Evolutionary conservation across 352 stramenopile genomes (phyloP), one percentile per base, ranked within the genome.

Genomic region (Phytophthora cactorum): DNA sequence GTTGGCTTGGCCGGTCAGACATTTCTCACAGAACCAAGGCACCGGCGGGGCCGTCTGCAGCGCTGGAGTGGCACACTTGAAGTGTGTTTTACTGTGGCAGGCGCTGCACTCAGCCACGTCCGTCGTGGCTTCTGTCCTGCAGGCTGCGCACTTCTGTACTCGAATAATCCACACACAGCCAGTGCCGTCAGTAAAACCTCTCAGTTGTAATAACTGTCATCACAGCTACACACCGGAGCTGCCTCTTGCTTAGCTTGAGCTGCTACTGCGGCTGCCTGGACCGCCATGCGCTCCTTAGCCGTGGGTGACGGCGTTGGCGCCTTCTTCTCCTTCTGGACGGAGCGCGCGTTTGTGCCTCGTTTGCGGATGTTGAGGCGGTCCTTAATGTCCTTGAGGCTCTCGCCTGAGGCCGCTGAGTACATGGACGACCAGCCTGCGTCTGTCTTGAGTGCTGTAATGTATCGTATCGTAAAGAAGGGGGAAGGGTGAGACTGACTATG

Each of bases 371-470:
- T 91, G 10, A 90, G 62, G 4, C 80, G 75, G 57, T 93, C 85
- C 49, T 90, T 90, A 32, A 93, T 89, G 52, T 93, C 85, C 49
- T 93, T 93, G 6, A 93, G 74, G 53, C 85, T 92, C 51, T 91
- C 81, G 2, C 84, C 82, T 2, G 81, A 81, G 4, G 75, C 68
- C 0, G 83, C 78, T 12, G 83, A 86, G 54, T 89, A 93, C 78
- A 93, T 89, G 56, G 85, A 92, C 17, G 81, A 86, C 85, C 85
- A 93, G 8, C 83, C 85, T n/a, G 85, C 83, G 53, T 93, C 85
- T 39, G 77, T 89, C 74, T 93, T 91, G 27, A 93, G 66, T 14
- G 77, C 80, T 90, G 38, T 5, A 11, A 41, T 14, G 22, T 5
- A 52, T 32, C 51, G 22, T 5, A 52, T 32, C 51, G 15, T 44